Conservation (phyloP, 139 green algal species). For the Chlorella sp. region DNA sequence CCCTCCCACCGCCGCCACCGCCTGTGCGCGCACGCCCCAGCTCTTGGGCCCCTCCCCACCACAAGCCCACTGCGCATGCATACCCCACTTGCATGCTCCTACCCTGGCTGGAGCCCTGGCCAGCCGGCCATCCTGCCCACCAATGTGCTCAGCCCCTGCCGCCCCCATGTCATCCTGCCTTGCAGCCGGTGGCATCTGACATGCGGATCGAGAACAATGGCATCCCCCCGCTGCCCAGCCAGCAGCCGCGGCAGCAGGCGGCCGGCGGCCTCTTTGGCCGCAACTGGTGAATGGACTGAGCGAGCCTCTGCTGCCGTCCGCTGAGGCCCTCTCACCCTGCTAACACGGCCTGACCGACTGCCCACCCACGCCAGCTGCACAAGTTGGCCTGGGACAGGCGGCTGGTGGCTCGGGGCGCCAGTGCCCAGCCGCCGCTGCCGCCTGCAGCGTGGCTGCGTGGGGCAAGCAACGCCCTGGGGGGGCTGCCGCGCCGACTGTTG, state of each 20-base stretch:
- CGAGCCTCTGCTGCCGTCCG: neutral
- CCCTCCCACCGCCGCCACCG: no score
- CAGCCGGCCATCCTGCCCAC: neutral
- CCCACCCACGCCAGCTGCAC: neutral
- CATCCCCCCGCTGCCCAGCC: slow-evolving; percentile 33
- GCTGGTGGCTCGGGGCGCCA: neutral
- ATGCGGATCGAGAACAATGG: slow-evolving; percentile 34
- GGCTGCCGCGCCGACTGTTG: neutral
- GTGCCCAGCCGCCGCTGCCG: neutral
- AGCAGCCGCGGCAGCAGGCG: slow-evolving; percentile 12
- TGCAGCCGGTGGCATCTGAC: neutral
- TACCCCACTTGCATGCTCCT: neutral
- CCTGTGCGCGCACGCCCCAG: no score
- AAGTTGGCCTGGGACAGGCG: neutral
- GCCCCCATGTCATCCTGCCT: no score
- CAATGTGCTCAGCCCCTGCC: no score
- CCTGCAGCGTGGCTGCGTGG: neutral
- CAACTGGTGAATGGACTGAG: slow-evolving; percentile 17
- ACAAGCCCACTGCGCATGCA: no score
- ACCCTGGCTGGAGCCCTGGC: neutral
- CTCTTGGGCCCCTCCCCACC: no score
- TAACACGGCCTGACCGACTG: no score
- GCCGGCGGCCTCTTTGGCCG: slow-evolving; percentile 33
- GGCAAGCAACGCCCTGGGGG: neutral
- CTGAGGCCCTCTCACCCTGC: no score